A percentile compares a stretch with the other conserved stretches of the same genome.
Conservation (phyloP, 2,329 filamentous ascomycete genomes). For the Fusarium goolgardi region DNA sequence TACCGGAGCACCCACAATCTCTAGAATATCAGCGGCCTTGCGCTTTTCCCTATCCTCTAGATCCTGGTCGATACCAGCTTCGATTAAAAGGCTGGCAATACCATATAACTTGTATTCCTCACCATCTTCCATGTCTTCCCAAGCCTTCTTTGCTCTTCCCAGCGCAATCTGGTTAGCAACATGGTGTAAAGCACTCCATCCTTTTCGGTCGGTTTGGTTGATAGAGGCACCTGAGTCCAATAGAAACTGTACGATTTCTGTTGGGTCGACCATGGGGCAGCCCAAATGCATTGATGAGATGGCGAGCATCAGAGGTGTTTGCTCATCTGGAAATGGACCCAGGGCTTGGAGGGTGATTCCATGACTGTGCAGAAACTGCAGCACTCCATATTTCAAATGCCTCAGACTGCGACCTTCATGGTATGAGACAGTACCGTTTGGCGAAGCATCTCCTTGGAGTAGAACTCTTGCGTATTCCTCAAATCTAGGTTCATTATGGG, state of each 20-base stretch:
- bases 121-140: neutral
- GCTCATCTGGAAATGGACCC: neutral
- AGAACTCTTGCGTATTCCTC: conserved; percentile 1
- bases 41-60: conserved; percentile 17
- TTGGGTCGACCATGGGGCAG: neutral
- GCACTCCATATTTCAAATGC: neutral
- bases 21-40: conserved; percentile 6
- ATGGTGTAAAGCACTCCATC: conserved; percentile 22
- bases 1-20: conserved; percentile 12
- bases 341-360: conserved; percentile 1
- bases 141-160: conserved; percentile 6
- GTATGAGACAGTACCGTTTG: neutral
- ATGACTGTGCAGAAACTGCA: conserved; percentile 5
- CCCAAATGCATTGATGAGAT: neutral
- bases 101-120: conserved; percentile 15
- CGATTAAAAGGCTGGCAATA: neutral
- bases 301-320: conserved; percentile 10
- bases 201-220: conserved; percentile 10
- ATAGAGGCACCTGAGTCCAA: conserved; percentile 9
- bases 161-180: conserved; percentile 17
- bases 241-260: conserved; percentile 1
- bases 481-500: neutral
- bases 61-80: conserved; percentile 10
- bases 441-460: neutral
- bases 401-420: neutral